Evolutionary conservation across 2,329 filamentous ascomycete genomes (phyloP).

Genomic region (Colletotrichum trifolii): DNA sequence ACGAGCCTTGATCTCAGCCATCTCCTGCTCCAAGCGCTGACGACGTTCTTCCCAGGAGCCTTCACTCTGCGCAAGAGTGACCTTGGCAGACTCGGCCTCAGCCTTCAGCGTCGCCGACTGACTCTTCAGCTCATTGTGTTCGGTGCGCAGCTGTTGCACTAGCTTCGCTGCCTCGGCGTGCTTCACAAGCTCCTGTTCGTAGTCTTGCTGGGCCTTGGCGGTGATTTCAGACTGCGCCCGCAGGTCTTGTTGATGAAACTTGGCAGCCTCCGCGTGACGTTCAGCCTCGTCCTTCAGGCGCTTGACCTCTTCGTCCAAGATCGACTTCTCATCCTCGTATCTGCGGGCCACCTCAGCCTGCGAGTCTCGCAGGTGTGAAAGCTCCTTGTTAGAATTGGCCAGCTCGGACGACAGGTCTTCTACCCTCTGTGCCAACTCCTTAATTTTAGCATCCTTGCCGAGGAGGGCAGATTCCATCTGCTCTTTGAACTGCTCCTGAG

Average conservation of each 20-base stretch:
- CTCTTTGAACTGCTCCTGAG: constrained; percentile 87
- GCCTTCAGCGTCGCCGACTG: constrained; percentile 79
- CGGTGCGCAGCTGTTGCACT: constrained; percentile 80
- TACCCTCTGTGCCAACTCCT: constrained; percentile 83
- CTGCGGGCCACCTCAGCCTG: constrained; percentile 79
- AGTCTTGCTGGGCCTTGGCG: constrained; percentile 91
- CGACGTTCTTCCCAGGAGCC: constrained; percentile 88
- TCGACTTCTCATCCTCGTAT: constrained; percentile 84
- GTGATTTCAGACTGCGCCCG: constrained; percentile 95
- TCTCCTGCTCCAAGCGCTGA: constrained; percentile 84
- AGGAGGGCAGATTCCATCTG: constrained; percentile 82
- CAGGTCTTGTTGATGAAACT: constrained; percentile 90
- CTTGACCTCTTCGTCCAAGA: constrained; percentile 81
- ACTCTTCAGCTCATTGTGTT: constrained; percentile 85
- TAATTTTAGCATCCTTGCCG: constrained; percentile 82
- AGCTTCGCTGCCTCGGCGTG: constrained; percentile 94
- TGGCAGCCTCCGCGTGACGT: constrained; percentile 80
- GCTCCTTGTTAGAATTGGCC: constrained; percentile 81
- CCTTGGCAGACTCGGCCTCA: constrained; percentile 87
- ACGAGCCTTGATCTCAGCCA: constrained; percentile 80
- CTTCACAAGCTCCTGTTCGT: constrained; percentile 93
- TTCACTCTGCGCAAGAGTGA: constrained; percentile 81
- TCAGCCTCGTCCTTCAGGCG: constrained; percentile 87
- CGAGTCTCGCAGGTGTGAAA: constrained; percentile 82
- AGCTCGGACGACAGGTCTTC: constrained; percentile 88